Conservation (phyloP, 106 monocot species). For the Gastrodia elata region DNA sequence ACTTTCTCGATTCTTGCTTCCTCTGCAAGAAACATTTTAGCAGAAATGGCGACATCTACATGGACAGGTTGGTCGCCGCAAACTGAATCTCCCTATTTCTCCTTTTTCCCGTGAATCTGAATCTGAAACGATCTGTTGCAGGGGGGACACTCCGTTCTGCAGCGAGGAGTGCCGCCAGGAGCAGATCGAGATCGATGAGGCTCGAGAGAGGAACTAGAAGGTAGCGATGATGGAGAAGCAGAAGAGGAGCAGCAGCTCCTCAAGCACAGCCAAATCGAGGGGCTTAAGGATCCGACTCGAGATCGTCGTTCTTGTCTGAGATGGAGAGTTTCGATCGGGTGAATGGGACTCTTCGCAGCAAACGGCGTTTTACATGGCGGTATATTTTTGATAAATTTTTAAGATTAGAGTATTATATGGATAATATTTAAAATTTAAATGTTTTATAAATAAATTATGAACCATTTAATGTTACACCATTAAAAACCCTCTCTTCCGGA, state of each 20-base stretch:
- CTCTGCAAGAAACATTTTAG: slow-evolving; percentile 59
- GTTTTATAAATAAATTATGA: no score
- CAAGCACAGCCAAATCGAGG: slow-evolving; percentile 3
- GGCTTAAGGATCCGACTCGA: not conserved
- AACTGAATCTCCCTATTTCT: no score
- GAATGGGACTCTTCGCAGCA: no score
- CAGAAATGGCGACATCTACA: slow-evolving; percentile 64
- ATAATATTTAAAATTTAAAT: no score
- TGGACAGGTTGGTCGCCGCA: slow-evolving; percentile 95
- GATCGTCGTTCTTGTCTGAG: slow-evolving; percentile 2
- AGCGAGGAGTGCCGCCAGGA: slow-evolving; percentile 41
- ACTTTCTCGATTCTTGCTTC: slow-evolving; percentile 70
- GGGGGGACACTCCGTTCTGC: slow-evolving; percentile 47
- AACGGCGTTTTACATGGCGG: slow-evolving; percentile 4
- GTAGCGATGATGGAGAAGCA: not conserved
- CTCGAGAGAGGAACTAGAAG: slow-evolving; percentile 3
- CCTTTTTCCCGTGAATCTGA: no score
- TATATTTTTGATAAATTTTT: not conserved
- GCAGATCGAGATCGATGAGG: slow-evolving; percentile 54
- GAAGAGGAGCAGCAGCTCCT: not conserved
- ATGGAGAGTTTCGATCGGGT: no score
- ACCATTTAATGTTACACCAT: no score
- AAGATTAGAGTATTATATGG: no score
- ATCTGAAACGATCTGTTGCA: slow-evolving; percentile 11
- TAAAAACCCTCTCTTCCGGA: no score